These are phyloP conservation scores for Saccharomycopsis sp. DNA, from an alignment of 805 yeast genomes.

Conservation along the genomic window DNA sequence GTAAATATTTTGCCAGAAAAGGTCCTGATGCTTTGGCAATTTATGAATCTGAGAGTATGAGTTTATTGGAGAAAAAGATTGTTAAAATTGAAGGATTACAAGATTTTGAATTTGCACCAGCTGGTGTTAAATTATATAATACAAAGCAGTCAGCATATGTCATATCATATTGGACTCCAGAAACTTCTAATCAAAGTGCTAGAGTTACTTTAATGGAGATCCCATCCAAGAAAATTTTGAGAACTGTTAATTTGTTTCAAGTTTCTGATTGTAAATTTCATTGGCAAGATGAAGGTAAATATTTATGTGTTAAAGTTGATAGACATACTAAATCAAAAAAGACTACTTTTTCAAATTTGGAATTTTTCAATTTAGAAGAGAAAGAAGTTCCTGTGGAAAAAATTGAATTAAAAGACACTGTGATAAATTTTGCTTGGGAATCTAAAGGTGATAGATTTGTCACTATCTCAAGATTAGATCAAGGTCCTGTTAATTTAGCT, in stretches of 20 bases:
- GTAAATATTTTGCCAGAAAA: conserved; percentile 88
- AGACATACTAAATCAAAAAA: conserved; percentile 95
- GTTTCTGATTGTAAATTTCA: conserved; percentile 83
- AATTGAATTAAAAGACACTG: conserved; percentile 85
- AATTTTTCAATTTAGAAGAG: conserved; percentile 81
- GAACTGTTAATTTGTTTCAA: conserved; percentile 92
- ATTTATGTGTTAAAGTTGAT: conserved; percentile 88
- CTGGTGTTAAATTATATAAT: conserved; percentile 62
- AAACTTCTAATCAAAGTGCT: conserved; percentile 84
- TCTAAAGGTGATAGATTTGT: conserved; percentile 86
- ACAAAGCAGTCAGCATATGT: conserved; percentile 50
- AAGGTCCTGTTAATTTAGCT: conserved; percentile 51
- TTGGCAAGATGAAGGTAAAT: conserved; percentile 89
- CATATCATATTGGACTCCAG: conserved; percentile 96
- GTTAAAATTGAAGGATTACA: conserved; percentile 76
- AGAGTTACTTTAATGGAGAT: conserved; percentile 86
- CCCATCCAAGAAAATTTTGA: conserved; percentile 72
- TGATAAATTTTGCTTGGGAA: conserved; percentile 90
- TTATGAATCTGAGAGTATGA: conserved; percentile 74
- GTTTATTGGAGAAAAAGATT: conserved; percentile 78
- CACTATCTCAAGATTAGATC: conserved; percentile 59
- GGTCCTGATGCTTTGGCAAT: conserved; percentile 89
- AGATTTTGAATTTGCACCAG: conserved; percentile 95
- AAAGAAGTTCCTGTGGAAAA: conserved; percentile 93
- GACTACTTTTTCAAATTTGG: conserved; percentile 84